A percentile compares a stretch with the other conserved stretches of the same genome.
Conservation (phyloP, 495 filamentous ascomycete genomes). For the Staphylotrichum longicolle region DNA sequence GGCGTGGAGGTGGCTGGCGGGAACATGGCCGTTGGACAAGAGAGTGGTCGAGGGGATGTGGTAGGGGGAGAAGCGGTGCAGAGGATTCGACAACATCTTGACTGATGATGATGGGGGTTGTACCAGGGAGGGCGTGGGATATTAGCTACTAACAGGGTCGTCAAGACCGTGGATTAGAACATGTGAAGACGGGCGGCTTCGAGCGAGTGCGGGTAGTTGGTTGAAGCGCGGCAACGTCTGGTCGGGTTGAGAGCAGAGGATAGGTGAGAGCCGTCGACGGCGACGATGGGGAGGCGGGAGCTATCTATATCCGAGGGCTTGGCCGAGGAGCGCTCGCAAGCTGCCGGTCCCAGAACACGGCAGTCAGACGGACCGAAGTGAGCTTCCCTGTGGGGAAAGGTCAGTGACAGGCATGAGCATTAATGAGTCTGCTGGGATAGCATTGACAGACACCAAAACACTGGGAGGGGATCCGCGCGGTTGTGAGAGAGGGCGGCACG, state of each 20-base stretch:
- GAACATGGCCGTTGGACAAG: constrained; percentile 53
- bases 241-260: constrained; percentile 36
- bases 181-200: constrained; percentile 39
- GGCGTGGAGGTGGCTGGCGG: constrained; percentile 49
- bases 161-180: constrained; percentile 36
- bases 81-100: constrained; percentile 60
- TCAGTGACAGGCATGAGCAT: constrained; percentile 46
- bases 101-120: constrained; percentile 6
- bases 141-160: constrained; percentile 36
- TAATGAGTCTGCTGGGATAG: constrained; percentile 40
- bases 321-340: constrained; percentile 34
- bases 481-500: constrained; percentile 40
- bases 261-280: constrained; percentile 40
- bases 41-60: constrained; percentile 55
- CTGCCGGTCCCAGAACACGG: constrained; percentile 36
- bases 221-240: constrained; percentile 45
- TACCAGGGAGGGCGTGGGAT: constrained; percentile 11
- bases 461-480: constrained; percentile 44
- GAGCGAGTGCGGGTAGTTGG: constrained; percentile 52
- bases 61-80: constrained; percentile 58
- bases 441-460: constrained; percentile 45
- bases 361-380: constrained; percentile 47
- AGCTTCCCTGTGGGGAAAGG: constrained; percentile 42
- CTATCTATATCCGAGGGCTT: constrained; percentile 45
- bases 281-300: constrained; percentile 35